Percentiles rank a stretch among this genome's conserved stretches.
phyloP scores from a whole-genome alignment of 257 asterid genomes.

The Solanum arcanum region DNA sequence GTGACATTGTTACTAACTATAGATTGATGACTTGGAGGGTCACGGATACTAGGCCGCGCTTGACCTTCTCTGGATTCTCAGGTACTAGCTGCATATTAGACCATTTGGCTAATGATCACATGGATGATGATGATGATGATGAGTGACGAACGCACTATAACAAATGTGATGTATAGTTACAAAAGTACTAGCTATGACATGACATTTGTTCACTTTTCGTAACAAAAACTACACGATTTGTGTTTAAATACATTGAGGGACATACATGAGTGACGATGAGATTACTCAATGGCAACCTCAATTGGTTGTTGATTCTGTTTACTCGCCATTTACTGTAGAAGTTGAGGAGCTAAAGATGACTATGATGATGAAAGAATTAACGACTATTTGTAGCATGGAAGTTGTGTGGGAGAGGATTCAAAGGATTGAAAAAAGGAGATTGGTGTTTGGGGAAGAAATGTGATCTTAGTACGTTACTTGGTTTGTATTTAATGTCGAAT shows the following conservation, averaged over 20 bases:
- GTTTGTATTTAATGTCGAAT: not conserved
- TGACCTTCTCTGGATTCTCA: slow-evolving; percentile 38
- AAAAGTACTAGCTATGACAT: not conserved
- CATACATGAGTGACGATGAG: not conserved
- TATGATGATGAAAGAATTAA: not conserved
- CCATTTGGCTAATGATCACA: slow-evolving; percentile 22
- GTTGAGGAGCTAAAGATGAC: not conserved
- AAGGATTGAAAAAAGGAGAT: slow-evolving; percentile 34
- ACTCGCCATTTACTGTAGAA: not conserved
- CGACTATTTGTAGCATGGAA: slow-evolving; percentile 15
- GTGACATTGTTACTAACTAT: slow-evolving; percentile 5
- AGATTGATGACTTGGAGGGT: slow-evolving; percentile 44
- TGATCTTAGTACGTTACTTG: not conserved
- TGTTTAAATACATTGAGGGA: not conserved
- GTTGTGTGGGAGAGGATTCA: slow-evolving; percentile 11
- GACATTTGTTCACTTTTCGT: not conserved
- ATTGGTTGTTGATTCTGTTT: not conserved
- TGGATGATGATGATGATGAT: not conserved
- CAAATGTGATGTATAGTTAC: not conserved
- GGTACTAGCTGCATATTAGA: slow-evolving; percentile 42
- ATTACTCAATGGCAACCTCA: not conserved
- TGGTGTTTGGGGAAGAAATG: slow-evolving; percentile 52
- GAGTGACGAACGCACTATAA: not conserved
- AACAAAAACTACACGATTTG: not conserved
- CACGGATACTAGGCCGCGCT: slow-evolving; percentile 25